Evolutionary conservation across 352 stramenopile genomes (phyloP).

Genomic region (Phytophthora macrochlamydospora): DNA sequence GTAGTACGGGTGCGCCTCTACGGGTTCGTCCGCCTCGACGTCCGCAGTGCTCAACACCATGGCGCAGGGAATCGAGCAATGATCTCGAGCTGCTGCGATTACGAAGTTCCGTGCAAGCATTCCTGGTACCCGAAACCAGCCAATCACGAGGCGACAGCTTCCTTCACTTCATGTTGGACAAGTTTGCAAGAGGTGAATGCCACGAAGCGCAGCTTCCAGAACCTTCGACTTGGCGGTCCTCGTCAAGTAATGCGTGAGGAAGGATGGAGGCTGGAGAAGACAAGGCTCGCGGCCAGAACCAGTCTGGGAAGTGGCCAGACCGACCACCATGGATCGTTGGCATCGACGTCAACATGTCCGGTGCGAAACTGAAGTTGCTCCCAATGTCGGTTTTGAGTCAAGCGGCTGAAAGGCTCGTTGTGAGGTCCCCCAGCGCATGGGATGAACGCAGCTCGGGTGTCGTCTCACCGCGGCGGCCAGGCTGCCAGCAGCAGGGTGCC

Average conservation of each 20-base stretch:
- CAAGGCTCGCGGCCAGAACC: not conserved
- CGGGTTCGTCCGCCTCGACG: not conserved
- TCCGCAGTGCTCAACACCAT: conserved; percentile 5
- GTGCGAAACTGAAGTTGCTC: not conserved
- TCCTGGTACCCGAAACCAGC: not conserved
- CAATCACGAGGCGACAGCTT: too few relatives aligned
- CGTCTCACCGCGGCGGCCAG: not conserved
- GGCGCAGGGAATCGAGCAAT: conserved; percentile 10
- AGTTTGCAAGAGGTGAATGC: too few relatives aligned
- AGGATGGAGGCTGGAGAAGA: too few relatives aligned
- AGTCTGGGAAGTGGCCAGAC: not conserved
- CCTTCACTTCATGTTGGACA: too few relatives aligned
- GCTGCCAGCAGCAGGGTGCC: not conserved
- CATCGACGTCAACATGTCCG: not conserved
- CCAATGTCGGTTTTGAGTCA: too few relatives aligned
- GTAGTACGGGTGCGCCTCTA: conserved; percentile 58
- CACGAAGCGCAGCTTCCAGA: too few relatives aligned
- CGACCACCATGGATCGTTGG: not conserved
- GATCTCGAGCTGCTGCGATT: not conserved
- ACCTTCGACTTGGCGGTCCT: too few relatives aligned
- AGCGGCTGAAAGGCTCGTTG: too few relatives aligned
- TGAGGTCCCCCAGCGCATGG: too few relatives aligned
- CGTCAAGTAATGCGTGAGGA: too few relatives aligned
- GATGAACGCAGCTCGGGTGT: too few relatives aligned
- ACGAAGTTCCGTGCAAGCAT: not conserved